Conservation (phyloP, 139 green algal genomes). For the Nannochloris sp. region DNA sequence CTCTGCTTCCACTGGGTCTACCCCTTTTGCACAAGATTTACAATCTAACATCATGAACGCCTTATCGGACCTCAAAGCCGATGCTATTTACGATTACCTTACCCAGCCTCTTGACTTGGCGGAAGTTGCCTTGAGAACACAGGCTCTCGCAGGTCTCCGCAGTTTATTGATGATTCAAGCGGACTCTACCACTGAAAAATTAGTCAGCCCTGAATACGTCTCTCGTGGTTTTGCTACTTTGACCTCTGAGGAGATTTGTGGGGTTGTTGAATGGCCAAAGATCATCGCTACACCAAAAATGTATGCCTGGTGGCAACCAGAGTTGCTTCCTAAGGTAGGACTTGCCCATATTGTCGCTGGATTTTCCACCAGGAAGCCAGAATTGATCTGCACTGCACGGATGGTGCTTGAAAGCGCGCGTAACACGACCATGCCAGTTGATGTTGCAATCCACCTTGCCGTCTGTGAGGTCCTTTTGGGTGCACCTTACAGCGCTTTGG, state of each 20-base stretch:
- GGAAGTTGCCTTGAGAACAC: slow-evolving; percentile 1
- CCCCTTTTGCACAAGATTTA: slow-evolving; percentile 37
- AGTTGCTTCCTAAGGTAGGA: slow-evolving; percentile 36
- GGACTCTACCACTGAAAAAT: not conserved
- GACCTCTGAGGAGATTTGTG: slow-evolving; percentile 35
- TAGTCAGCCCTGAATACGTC: slow-evolving; percentile 4
- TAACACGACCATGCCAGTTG: not conserved
- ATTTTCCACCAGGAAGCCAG: slow-evolving; percentile 43
- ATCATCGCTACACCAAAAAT: not conserved
- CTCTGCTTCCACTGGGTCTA: not conserved
- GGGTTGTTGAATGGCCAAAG: slow-evolving; percentile 48
- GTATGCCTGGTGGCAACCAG: slow-evolving; percentile 37
- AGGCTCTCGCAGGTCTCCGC: not conserved
- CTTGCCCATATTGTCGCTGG: slow-evolving; percentile 51
- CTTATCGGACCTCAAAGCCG: slow-evolving; percentile 35
- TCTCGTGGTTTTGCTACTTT: slow-evolving; percentile 21
- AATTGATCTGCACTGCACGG: slow-evolving; percentile 28
- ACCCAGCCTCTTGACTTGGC: slow-evolving; percentile 18
- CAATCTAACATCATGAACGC: slow-evolving; percentile 34
- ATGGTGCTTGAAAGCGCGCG: slow-evolving; percentile 3
- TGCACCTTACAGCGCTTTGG: slow-evolving; percentile 12
- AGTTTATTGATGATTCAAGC: not conserved
- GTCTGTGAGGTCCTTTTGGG: slow-evolving; percentile 31
- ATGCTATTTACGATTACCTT: slow-evolving; percentile 38
- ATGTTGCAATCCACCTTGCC: slow-evolving; percentile 18